Conservation (phyloP, 495 filamentous ascomycete genomes). For the Penicillium dipodomyicola region DNA sequence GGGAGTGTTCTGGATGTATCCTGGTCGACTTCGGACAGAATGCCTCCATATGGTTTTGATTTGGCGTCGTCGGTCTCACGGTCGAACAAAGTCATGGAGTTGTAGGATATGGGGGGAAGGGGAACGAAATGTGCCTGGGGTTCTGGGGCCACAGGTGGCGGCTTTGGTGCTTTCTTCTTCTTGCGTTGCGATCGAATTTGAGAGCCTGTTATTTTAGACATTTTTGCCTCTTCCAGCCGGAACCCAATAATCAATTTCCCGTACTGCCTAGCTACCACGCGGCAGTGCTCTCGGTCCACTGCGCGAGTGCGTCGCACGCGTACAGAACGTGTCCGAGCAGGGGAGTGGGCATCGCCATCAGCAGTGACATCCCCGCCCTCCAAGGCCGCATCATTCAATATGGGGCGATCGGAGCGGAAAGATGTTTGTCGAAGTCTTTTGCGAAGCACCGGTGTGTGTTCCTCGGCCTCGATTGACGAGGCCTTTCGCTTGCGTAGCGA, state of each 20-base stretch:
- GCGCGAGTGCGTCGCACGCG: conserved; percentile 39
- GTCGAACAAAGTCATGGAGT: conserved; percentile 80
- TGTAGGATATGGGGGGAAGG: conserved; percentile 52
- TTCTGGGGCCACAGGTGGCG: conserved; percentile 33
- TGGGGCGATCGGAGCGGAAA: conserved; percentile 24
- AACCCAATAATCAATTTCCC: conserved; percentile 58
- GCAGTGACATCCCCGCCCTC: conserved; percentile 23
- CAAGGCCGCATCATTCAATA: conserved; percentile 19
- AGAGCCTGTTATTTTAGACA: conserved; percentile 55
- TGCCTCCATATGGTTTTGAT: conserved; percentile 93
- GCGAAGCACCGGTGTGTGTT: conserved; percentile 44
- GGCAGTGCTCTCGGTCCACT: conserved; percentile 36
- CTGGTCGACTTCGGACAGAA: conserved; percentile 82
- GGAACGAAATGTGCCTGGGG: conserved; percentile 47
- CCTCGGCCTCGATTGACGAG: conserved; percentile 54
- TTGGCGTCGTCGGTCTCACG: conserved; percentile 85
- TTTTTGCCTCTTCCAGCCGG: conserved; percentile 55
- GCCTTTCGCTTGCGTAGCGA: conserved; percentile 84
- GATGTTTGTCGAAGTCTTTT: conserved; percentile 45
- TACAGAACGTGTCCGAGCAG: conserved; percentile 32
- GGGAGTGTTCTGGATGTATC: conserved; percentile 89
- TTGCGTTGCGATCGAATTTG: conserved; percentile 35
- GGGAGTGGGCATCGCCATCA: conserved; percentile 24
- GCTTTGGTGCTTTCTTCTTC: conserved; percentile 40
- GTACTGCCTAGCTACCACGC: conserved; percentile 34